phyloP scores from a whole-genome alignment of 1,139 yeast species.

The Lodderomyces margitis region DNA sequence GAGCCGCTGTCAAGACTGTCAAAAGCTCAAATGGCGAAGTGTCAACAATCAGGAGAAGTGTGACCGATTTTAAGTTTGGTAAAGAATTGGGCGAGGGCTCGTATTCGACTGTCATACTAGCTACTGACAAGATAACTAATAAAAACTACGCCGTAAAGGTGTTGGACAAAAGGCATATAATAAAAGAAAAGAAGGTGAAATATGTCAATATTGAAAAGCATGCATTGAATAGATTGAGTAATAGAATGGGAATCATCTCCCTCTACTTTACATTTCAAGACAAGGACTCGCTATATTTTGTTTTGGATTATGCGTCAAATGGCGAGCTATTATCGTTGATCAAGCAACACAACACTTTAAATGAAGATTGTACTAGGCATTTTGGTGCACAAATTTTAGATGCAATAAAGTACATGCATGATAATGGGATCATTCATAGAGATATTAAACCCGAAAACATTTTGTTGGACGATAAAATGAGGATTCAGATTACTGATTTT shows the following conservation, averaged over 20 bases:
- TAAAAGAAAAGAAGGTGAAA: conserved; percentile 91
- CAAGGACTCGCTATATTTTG: conserved; percentile 82
- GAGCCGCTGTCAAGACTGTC: conserved; percentile 37
- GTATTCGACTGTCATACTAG: conserved; percentile 89
- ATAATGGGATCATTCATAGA: conserved; percentile 74
- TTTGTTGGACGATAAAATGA: conserved; percentile 59
- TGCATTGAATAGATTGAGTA: conserved; percentile 80
- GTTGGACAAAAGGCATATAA: conserved; percentile 88
- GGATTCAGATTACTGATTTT: conserved; percentile 74
- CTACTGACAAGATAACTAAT: conserved; percentile 71
- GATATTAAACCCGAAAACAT: conserved; percentile 81
- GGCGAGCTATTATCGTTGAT: conserved; percentile 86
- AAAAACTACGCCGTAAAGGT: conserved; percentile 87
- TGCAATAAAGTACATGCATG: conserved; percentile 68
- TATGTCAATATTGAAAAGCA: conserved; percentile 95
- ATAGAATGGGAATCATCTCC: conserved; percentile 71
- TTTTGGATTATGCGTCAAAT: conserved; percentile 86
- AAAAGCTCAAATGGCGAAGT: conserved; percentile 15
- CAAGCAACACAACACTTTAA: conserved; percentile 73
- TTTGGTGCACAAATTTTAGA: conserved; percentile 64
- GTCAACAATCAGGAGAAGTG: conserved; percentile 54
- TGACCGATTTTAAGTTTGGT: conserved; percentile 84
- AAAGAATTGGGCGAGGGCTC: conserved; percentile 93
- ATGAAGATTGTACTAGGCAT: conserved; percentile 74
- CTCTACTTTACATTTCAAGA: conserved; percentile 94